A percentile compares a stretch with the other conserved stretches of the same genome.
Conservation (phyloP, 768 basidiomycete genomes). For the Russula compacta region DNA sequence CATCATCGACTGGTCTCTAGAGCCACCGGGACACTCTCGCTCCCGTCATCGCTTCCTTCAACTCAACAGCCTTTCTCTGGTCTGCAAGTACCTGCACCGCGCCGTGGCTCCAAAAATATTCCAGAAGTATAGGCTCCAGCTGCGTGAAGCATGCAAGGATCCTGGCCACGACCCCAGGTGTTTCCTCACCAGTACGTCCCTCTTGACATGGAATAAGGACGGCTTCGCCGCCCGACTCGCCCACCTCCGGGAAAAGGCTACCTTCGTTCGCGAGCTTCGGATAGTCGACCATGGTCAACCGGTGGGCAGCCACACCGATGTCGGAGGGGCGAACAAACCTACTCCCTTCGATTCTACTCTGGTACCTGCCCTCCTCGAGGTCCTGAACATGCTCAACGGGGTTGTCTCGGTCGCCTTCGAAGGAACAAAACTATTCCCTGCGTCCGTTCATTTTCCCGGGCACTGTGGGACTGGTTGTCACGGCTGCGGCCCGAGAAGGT, state of each 20-base stretch:
- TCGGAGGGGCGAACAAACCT: background rate
- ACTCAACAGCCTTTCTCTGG: background rate
- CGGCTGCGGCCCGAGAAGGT: background rate
- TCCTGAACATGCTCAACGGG: background rate
- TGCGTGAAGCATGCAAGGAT: background rate
- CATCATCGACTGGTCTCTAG: background rate
- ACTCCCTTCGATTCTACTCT: background rate
- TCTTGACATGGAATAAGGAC: background rate
- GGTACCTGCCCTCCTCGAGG: background rate
- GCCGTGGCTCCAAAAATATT: background rate
- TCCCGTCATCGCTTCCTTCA: background rate
- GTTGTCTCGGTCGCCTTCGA: constrained; percentile 3
- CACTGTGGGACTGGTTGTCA: background rate
- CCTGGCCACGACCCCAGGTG: background rate
- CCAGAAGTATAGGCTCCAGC: background rate
- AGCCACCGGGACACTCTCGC: background rate
- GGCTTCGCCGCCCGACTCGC: background rate
- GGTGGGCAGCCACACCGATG: background rate
- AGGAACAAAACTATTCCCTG: background rate
- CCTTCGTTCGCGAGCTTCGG: background rate
- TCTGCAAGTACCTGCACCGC: background rate
- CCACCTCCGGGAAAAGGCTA: background rate
- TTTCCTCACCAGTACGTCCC: background rate
- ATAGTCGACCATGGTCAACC: background rate
- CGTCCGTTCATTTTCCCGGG: background rate